These are phyloP conservation scores for Penicillium paradoxum DNA, from an alignment of 495 filamentous ascomycete genomes.

Conservation along the genomic window DNA sequence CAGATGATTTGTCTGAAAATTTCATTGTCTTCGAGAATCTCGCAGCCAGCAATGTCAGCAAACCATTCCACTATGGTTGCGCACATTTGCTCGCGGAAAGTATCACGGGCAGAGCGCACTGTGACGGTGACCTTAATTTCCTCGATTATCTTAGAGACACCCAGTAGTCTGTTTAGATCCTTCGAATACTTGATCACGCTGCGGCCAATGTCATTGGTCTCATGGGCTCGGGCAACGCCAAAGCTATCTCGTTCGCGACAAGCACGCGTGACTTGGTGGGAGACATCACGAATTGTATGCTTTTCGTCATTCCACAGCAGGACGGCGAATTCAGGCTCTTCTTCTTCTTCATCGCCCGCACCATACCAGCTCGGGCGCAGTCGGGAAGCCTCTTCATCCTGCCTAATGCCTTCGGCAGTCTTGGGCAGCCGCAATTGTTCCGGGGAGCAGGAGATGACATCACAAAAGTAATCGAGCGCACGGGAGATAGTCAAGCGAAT, in stretches of 20 bases:
- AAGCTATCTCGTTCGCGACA: constrained; percentile 68
- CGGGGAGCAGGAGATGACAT: constrained; percentile 95
- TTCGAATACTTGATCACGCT: constrained; percentile 72
- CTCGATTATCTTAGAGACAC: constrained; percentile 77
- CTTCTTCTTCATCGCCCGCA: constrained; percentile 49
- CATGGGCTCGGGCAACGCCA: constrained; percentile 70
- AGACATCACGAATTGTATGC: constrained; percentile 89
- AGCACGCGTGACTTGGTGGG: constrained; percentile 82
- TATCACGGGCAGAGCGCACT: constrained; percentile 87
- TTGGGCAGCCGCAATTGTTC: constrained; percentile 88
- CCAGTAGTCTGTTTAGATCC: constrained; percentile 65
- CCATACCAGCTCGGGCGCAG: constrained; percentile 71
- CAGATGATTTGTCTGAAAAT: constrained; percentile 78
- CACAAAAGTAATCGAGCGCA: constrained; percentile 87
- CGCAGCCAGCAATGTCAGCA: constrained; percentile 84
- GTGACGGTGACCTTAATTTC: constrained; percentile 95
- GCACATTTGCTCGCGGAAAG: constrained; percentile 97
- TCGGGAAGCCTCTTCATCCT: constrained; percentile 76
- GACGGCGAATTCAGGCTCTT: constrained; percentile 72
- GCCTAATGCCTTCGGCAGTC: constrained; percentile 67
- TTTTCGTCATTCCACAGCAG: constrained; percentile 98
- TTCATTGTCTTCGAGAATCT: constrained; percentile 71
- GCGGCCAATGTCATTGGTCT: constrained; percentile 81
- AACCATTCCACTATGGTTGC: constrained; percentile 98
- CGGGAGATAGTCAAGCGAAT: constrained; percentile 81